A percentile compares a stretch with the other conserved stretches of the same genome.
Conservation (phyloP, 768 basidiomycete species). For the Lentinula guzmanii region DNA sequence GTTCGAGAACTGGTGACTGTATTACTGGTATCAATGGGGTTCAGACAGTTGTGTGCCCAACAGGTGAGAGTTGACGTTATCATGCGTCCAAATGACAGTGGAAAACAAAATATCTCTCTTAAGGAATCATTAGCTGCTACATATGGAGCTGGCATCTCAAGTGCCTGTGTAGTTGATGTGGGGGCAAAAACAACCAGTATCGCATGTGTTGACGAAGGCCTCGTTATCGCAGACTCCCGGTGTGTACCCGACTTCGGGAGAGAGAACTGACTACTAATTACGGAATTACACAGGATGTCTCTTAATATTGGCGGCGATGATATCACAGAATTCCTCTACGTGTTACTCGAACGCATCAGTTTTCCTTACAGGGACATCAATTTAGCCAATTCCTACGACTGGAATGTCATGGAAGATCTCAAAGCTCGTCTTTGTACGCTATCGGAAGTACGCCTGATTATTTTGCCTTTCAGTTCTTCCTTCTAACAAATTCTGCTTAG, state of each 20-base stretch:
- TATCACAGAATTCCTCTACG: slow-evolving; percentile 84
- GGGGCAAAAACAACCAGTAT: slow-evolving; percentile 82
- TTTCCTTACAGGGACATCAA: slow-evolving; percentile 89
- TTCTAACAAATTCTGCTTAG: slow-evolving; percentile 31
- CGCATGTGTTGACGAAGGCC: slow-evolving; percentile 91
- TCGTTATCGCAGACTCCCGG: slow-evolving; percentile 86
- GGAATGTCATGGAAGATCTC: slow-evolving; percentile 87
- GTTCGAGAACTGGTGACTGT: slow-evolving; percentile 73
- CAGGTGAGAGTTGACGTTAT: slow-evolving; percentile 48
- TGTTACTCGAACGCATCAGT: slow-evolving; percentile 69
- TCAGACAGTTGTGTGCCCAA: slow-evolving; percentile 89
- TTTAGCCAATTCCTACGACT: slow-evolving; percentile 74
- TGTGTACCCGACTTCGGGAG: slow-evolving; percentile 20
- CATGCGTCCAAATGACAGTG: neutral
- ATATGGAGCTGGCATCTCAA: slow-evolving; percentile 91
- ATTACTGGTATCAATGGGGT: slow-evolving; percentile 74
- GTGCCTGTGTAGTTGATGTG: slow-evolving; percentile 94
- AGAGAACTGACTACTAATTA: neutral
- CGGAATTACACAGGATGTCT: slow-evolving; percentile 45
- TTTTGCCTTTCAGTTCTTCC: neutral
- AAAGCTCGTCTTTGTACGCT: slow-evolving; percentile 83
- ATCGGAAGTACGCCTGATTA: slow-evolving; percentile 59
- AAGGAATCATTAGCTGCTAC: slow-evolving; percentile 92
- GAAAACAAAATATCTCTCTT: neutral
- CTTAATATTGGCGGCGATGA: slow-evolving; percentile 92